Evolutionary conservation across 495 filamentous ascomycete species (phyloP), one percentile per base, ranked within the genome.

Genomic region (Aspergillus coremiiformis): DNA sequence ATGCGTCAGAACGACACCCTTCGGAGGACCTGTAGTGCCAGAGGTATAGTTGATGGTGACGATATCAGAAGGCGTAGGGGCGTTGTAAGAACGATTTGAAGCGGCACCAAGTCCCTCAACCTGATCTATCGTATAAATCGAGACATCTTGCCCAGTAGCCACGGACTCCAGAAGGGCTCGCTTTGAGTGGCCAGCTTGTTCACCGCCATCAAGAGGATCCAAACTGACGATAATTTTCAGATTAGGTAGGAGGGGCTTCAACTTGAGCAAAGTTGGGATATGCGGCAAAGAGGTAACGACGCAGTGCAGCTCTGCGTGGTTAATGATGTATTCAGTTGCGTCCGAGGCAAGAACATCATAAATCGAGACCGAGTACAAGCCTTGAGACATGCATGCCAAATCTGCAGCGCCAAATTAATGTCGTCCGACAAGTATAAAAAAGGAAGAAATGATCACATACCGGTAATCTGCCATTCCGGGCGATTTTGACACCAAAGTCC

Each of bases 41-140:
- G 89, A 95, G 9, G 93, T 98, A 72, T 98, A 98, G 73, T 97
- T 98, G 71, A 98, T 90, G 27, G 93, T 97, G 50, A 95, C 77
- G 60, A 86, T 77, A 62, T 96, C 90, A 2, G 85, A 78, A 0
- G 86, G 80, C 26, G 68, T 70, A 8, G 93, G 92, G 26, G 85
- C 79, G 39, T 74, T 72, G 45, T 82, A 83, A 39, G 84, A 78
- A 27, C 81, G 77, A 24, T 84, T 84, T 5, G 82, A 79, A 19
- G 79, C 68, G 33, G 75, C 81, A 15, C 94, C 93, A 11, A 96
- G 56, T 39, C 82, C 78, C 70, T 98, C 94, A 3, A 87, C 81
- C 47, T 93, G 81, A 37, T 75, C 67, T 39, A 97, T 83, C 24
- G 82, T 85, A 63, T 88, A 83, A 53, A 98, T 85, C 46, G 82